These are phyloP conservation scores for Oenanthe javanica DNA, from an alignment of 140 eudicot genomes.

Conservation along the genomic window DNA sequence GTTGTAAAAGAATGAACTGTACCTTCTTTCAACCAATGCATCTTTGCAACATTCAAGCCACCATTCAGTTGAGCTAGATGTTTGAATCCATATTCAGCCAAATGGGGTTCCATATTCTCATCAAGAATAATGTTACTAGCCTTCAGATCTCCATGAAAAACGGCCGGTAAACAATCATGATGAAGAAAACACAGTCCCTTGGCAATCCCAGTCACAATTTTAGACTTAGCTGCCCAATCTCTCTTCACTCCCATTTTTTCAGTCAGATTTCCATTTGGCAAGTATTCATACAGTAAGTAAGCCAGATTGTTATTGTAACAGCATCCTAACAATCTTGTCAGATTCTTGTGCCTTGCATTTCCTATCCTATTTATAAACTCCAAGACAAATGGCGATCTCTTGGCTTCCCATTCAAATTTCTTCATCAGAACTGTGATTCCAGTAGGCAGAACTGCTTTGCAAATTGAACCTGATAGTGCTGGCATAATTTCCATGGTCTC, in stretches of 20 bases:
- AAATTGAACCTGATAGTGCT: conserved; percentile 32
- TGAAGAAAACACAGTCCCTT: conserved; percentile 69
- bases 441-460: conserved; percentile 66
- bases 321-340: conserved; percentile 69
- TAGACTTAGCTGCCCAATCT: conserved; percentile 68
- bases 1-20: background rate
- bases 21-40: conserved; percentile 55
- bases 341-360: conserved; percentile 62
- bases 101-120: conserved; percentile 83
- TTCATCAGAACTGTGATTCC: conserved; percentile 67
- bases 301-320: conserved; percentile 55
- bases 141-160: conserved; percentile 73
- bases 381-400: conserved; percentile 33
- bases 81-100: conserved; percentile 61
- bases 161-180: conserved; percentile 68
- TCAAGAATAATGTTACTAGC: conserved; percentile 51
- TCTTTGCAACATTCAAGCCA: conserved; percentile 20
- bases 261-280: conserved; percentile 67
- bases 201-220: conserved; percentile 49
- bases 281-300: conserved; percentile 62
- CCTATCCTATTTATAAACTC: conserved; percentile 48
- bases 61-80: conserved; percentile 21
- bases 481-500: conserved; percentile 36
- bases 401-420: conserved; percentile 72
- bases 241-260: conserved; percentile 53